These are phyloP conservation scores for Geotrichum restrictum DNA, from an alignment of 1,139 yeast genomes.

Conservation along the genomic window DNA sequence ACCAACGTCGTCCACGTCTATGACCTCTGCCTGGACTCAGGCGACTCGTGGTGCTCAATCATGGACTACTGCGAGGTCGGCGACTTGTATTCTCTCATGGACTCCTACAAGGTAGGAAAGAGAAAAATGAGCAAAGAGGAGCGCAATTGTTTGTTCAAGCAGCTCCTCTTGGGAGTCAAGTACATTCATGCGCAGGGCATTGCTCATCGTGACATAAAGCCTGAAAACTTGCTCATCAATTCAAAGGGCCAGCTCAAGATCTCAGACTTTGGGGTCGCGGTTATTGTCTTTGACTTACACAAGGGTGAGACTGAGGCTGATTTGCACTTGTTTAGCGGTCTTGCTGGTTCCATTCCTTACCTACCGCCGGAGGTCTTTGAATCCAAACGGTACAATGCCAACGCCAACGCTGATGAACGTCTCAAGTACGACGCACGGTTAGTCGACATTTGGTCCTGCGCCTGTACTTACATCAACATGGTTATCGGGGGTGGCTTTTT, in stretches of 20 bases:
- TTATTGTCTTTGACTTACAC: constrained; percentile 18
- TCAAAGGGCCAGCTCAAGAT: constrained; percentile 66
- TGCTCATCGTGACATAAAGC: constrained; percentile 70
- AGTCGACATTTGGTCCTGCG: constrained; percentile 89
- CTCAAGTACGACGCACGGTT: constrained; percentile 65
- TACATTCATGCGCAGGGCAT: constrained; percentile 68
- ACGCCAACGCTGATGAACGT: constrained; percentile 27
- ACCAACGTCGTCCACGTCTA: constrained; percentile 65
- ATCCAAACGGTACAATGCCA: constrained; percentile 28
- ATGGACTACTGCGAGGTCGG: constrained; percentile 77
- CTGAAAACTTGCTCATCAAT: constrained; percentile 63
- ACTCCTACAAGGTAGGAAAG: constrained; percentile 34
- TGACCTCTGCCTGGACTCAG: constrained; percentile 45
- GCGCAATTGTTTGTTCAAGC: constrained; percentile 61
- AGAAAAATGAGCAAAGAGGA: constrained; percentile 40
- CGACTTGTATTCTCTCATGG: constrained; percentile 59
- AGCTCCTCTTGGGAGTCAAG: constrained; percentile 67
- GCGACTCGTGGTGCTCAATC: constrained; percentile 53
- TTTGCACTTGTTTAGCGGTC: constrained; percentile 19
- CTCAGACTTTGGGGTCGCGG: constrained; percentile 53
- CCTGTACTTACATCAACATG: constrained; percentile 91
- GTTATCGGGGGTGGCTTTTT: constrained; percentile 38
- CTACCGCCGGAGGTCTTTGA: constrained; percentile 80
- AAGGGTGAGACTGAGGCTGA: constrained; percentile 15
- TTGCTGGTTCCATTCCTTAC: constrained; percentile 73